Conservation (phyloP, 2,329 filamentous ascomycete species). For the Diaporthe vaccinii region DNA sequence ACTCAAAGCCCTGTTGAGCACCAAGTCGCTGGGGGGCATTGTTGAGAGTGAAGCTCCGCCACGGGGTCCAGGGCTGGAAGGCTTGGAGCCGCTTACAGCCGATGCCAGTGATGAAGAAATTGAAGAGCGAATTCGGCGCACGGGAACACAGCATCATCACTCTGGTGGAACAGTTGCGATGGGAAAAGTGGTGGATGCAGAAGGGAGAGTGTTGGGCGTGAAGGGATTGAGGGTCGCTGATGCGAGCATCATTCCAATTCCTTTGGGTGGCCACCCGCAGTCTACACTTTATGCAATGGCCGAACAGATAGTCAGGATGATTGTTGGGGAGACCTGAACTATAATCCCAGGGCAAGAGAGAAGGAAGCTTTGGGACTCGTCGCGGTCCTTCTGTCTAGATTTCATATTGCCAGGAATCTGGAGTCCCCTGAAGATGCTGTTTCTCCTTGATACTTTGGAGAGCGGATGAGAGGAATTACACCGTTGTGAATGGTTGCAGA, state of each 20-base stretch:
- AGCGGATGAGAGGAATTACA: background rate
- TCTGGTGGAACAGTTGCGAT: conserved; percentile 30
- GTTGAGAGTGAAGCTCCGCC: conserved; percentile 28
- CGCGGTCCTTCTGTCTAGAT: background rate
- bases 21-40: conserved; percentile 3
- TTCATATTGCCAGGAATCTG: background rate
- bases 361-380: no score
- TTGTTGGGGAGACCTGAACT: conserved; percentile 45
- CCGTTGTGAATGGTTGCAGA: background rate
- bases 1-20: conserved; percentile 16
- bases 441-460: background rate
- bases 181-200: conserved; percentile 27
- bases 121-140: conserved; percentile 44
- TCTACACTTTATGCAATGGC: conserved; percentile 67
- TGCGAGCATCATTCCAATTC: conserved; percentile 41
- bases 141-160: conserved; percentile 41
- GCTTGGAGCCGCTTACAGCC: conserved; percentile 22
- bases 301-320: conserved; percentile 72
- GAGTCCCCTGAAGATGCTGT: background rate
- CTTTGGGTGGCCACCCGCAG: conserved; percentile 61
- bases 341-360: background rate
- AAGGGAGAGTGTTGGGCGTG: conserved; percentile 39
- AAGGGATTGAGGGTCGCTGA: conserved; percentile 43
- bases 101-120: conserved; percentile 44
- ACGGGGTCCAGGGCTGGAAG: background rate